Evolutionary conservation across 805 yeast species (phyloP), one percentile per base, ranked within the genome.

Genomic region (Candida nonsorbophila): DNA sequence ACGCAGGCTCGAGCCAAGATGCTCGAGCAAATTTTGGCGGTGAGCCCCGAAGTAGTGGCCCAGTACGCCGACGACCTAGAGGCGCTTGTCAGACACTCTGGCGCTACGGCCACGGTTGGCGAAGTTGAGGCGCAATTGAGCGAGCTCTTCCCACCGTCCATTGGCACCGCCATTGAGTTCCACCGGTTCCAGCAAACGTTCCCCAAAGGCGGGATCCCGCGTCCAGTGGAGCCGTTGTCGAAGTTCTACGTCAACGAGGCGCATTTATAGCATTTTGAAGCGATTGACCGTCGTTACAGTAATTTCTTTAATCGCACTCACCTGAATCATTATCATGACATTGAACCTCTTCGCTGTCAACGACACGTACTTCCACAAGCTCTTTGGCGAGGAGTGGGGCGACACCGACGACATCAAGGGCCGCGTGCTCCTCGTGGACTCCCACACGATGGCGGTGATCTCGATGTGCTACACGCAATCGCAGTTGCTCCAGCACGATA

Each of bases 391-490:
- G 6, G 40, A 38, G 9, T 28, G 34, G 32, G 11, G 11, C 7
- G 29, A 21, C 11, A 9, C 14, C 7, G 29, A 21, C 11, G 39
- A 29, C 13, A 26, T 30, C 22, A 39, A 27, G 20, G 37, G 39
- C 4, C 34, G 35, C 40, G 94, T 88, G 16, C 64, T 92, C 20
- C 64, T 92, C 22, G 68, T 92, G 33, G 98, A 92, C 49, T 63
- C 72, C 28, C 67, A 69, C 40, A 90, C 98, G 42, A 84, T 94
- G 5, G 69, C 87, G 0, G 77, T 87, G 14, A 74, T 92, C 14
- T 86, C 97, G n/a, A 69, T 92, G 72, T 77, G 83, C 43, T 75
- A 94, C 16, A 83, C 96, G 2, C 98, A 92, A 51, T 79, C 94
- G 3, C 83, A 79, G 32, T 66, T 92, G 25, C 67, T 92, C 21